Evolutionary conservation across 2,329 filamentous ascomycete genomes (phyloP).

Genomic region (Fusarium dimerum): DNA sequence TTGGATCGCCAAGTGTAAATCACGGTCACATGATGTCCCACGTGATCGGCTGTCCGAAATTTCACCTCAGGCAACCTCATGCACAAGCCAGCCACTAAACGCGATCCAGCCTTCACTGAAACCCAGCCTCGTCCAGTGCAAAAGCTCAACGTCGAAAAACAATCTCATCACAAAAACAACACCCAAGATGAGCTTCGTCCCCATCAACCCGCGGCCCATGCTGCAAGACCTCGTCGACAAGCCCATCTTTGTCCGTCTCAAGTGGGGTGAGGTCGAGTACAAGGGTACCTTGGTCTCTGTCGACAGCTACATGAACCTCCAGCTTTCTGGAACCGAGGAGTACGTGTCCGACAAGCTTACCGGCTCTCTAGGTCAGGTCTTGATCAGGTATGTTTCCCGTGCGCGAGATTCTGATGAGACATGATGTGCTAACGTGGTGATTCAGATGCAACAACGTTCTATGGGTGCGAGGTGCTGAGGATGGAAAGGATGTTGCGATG

Average conservation of each 20-base stretch:
- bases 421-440: slow-evolving; percentile 1
- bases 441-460: slow-evolving; percentile 93
- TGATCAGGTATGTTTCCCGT: slow-evolving; percentile 70
- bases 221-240: slow-evolving; percentile 92
- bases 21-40: neutral
- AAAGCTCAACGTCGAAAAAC: slow-evolving; percentile 24
- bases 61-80: neutral
- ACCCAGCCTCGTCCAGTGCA: slow-evolving; percentile 3
- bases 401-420: neutral
- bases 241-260: slow-evolving; percentile 86
- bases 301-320: slow-evolving; percentile 99
- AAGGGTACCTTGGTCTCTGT: slow-evolving; percentile 89
- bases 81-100: neutral
- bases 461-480: slow-evolving; percentile 71
- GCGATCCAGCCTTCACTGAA: neutral
- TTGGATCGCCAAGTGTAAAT: neutral
- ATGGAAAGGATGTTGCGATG: slow-evolving; percentile 60
- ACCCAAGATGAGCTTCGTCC: slow-evolving; percentile 65
- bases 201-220: slow-evolving; percentile 95
- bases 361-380: slow-evolving; percentile 82
- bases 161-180: slow-evolving; percentile 14
- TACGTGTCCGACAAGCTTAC: slow-evolving; percentile 86
- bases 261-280: slow-evolving; percentile 98
- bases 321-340: slow-evolving; percentile 88
- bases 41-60: neutral